A percentile compares a stretch with the other conserved stretches of the same genome.
Conservation (phyloP, 345 rosid species). For the Acer saccharum region DNA sequence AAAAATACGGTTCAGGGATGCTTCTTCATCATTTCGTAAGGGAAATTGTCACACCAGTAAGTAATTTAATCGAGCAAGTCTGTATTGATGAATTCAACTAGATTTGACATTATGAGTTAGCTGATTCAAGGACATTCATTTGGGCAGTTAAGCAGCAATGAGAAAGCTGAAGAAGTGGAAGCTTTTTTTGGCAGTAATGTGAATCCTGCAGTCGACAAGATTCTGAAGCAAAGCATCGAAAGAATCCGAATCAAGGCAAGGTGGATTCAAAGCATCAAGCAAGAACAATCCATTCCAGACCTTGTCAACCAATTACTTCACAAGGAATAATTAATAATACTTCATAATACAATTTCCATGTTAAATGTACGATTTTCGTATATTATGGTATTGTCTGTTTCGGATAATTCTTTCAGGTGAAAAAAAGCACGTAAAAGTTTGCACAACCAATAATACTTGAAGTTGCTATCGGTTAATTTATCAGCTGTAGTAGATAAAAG, state of each 20-base stretch:
- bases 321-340: not conserved
- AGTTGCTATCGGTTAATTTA: too few species aligned
- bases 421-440: too few species aligned
- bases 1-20: conserved; percentile 37
- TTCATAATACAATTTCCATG: too few species aligned
- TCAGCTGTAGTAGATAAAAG: too few species aligned
- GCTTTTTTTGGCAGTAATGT: conserved; percentile 27
- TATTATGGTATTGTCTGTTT: too few species aligned
- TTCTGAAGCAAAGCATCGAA: conserved; percentile 49
- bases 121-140: conserved; percentile 1
- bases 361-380: too few species aligned
- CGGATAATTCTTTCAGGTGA: too few species aligned
- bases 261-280: conserved; percentile 42
- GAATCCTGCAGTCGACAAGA: conserved; percentile 33
- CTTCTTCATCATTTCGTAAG: conserved; percentile 29
- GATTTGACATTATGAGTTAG: too few species aligned
- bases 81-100: too few species aligned
- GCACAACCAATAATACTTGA: too few species aligned
- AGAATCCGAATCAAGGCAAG: conserved; percentile 47
- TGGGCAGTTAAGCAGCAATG: conserved; percentile 43
- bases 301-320: conserved; percentile 30
- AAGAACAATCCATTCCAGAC: conserved; percentile 34
- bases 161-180: conserved; percentile 49
- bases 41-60: conserved; percentile 36
- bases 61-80: not conserved